Evolutionary conservation across 331 rosid species (phyloP).

Genomic region (Malus hybrid): DNA sequence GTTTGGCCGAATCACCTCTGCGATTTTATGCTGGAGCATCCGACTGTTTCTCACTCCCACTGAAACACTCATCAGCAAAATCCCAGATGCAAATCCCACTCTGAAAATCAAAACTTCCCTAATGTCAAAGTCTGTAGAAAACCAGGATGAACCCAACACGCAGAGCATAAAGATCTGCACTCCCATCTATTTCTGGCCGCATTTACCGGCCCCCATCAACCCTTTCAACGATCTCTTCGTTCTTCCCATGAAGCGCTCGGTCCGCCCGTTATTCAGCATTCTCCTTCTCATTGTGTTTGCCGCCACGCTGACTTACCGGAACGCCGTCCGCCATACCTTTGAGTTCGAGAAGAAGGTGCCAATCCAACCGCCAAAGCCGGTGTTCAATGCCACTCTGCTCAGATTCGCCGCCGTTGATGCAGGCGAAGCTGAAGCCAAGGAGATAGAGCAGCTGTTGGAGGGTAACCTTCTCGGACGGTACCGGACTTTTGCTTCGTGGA

Average conservation of each 20-base stretch:
- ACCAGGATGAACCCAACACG: conserved; percentile 46
- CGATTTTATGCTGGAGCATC: conserved; percentile 83
- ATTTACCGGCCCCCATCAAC: conserved; percentile 29
- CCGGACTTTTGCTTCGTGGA: conserved; percentile 64
- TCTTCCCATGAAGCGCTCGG: conserved; percentile 66
- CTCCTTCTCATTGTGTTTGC: conserved; percentile 47
- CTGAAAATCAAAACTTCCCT: neutral
- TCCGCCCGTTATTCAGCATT: conserved; percentile 55
- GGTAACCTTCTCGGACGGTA: conserved; percentile 64
- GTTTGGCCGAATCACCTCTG: conserved; percentile 90
- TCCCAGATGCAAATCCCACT: neutral
- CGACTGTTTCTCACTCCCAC: conserved; percentile 38
- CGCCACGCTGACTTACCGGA: conserved; percentile 51
- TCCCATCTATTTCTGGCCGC: conserved; percentile 26
- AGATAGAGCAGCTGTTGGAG: conserved; percentile 65
- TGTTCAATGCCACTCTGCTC: conserved; percentile 62
- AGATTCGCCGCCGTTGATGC: conserved; percentile 48
- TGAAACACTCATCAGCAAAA: neutral
- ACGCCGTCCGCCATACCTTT: conserved; percentile 34
- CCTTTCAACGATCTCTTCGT: conserved; percentile 15
- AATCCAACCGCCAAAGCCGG: conserved; percentile 14
- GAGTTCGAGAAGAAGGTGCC: conserved; percentile 35
- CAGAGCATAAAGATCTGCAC: conserved; percentile 29
- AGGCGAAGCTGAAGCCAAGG: conserved; percentile 45
- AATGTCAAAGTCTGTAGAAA: conserved; percentile 41